Base-by-base conservation (phyloP, 805 yeast species). In the Yamadazyma tumulicola region DNA sequence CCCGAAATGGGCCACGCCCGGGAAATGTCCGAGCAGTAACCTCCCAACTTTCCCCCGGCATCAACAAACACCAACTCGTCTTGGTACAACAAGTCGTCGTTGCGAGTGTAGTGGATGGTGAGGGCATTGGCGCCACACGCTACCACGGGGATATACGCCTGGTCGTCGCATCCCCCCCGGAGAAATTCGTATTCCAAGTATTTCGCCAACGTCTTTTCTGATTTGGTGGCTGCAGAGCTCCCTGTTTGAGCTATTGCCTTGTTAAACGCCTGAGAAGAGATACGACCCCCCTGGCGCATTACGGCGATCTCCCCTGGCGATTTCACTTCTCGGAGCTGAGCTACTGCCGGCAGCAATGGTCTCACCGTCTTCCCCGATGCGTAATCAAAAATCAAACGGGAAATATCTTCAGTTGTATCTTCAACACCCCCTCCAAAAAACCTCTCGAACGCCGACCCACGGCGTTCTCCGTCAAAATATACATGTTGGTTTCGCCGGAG, bases 1-100 rank as follows among this genome's bases (percentile, higher is more conserved):
- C 94, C 86, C 24, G 74, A 73, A 31, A 79, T 81, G 4, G 98
- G 98, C 97, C 97, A 93, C 0, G 97, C 83, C 44, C 99, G 73
- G 2, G 97, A 89, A 29, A 93, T 93, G 59, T 93, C 99, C 1
- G 97, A 81, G 52, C 95, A 81, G 58, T 93, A 93, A 1, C 97
- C 97, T 26, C 97, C 98, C 27, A 82, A 57, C 32, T 84, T 74
- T 4, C 97, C 99, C 1, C 95, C 94, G 3, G 97, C 97, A 59
- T 93, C 99, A 3, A 93, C 88, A 19, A 93, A 74, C 6, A 88
- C 96, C 69, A 85, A 62, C 43, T 91, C 97, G 43, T 80, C 87
- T 27, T 75, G 72, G 38, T 74, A 74, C 42, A 93, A 69, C 9
- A 83, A 59, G 52, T 86, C 95, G 57, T 93, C 95, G 51, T 93